Conservation (phyloP, 2,329 filamentous ascomycete genomes). For the Botrytis tulipae region DNA sequence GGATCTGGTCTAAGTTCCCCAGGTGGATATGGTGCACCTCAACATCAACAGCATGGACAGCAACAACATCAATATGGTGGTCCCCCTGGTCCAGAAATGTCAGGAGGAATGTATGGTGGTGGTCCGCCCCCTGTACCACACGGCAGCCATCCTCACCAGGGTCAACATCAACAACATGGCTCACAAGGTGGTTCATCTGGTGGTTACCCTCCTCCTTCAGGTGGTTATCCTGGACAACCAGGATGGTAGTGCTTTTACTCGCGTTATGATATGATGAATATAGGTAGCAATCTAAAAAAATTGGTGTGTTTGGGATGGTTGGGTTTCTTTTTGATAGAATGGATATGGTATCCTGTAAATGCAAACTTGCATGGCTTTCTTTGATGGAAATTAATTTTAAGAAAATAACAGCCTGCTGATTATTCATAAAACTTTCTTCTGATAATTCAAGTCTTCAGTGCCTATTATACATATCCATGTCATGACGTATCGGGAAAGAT, state of each 20-base stretch:
- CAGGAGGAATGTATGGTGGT: constrained; percentile 10
- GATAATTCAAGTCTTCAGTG: not conserved
- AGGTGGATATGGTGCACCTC: constrained; percentile 23
- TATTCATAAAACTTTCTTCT: constrained; percentile 28
- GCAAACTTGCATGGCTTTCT: constrained; percentile 1
- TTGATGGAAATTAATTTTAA: not conserved
- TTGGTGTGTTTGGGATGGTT: constrained; percentile 1
- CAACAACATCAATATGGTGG: constrained; percentile 14
- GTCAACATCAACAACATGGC: constrained; percentile 20
- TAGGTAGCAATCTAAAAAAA: not conserved
- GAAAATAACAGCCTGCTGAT: not conserved
- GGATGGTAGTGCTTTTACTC: constrained; percentile 14
- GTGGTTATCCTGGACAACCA: constrained; percentile 18
- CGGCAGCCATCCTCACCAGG: constrained; percentile 21
- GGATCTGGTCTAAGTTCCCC: constrained; percentile 13
- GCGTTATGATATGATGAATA: constrained; percentile 7
- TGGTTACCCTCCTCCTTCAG: constrained; percentile 14
- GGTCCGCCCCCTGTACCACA: constrained; percentile 18
- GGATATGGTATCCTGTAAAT: constrained; percentile 18
- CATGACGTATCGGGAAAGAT: constrained; percentile 33
- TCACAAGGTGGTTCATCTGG: constrained; percentile 19
- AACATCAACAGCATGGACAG: constrained; percentile 7
- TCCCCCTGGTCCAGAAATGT: constrained; percentile 10
- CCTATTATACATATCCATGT: constrained; percentile 28
- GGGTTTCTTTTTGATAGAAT: not conserved